Evolutionary conservation across 2,329 filamentous ascomycete genomes (phyloP), one percentile per base, ranked within the genome.

Genomic region (Proliferodiscus dingleyae): DNA sequence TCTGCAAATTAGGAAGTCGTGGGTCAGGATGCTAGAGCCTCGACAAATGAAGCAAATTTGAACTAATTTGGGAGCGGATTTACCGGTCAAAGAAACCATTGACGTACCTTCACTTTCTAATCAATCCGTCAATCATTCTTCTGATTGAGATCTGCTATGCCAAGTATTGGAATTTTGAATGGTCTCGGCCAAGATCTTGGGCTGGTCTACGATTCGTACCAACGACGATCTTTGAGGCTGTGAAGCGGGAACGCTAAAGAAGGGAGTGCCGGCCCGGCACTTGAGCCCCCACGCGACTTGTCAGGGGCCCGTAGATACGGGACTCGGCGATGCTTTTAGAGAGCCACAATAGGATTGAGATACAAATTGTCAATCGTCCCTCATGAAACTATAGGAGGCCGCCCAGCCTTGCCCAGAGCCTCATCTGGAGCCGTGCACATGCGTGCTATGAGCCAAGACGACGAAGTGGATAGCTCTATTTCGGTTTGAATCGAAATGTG

Each of bases 341-440:
- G 26, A 7, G 7, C 13, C 13, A 28, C 26, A 28, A 28, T 28
- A 13, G 26, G 7, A 28, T 7, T 13, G 26, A 28, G 7, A 28
- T 28, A 7, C 26, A 28, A 28, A 28, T 7, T 13, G 26, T 28
- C 26, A 28, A 28, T 28, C 26, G 13, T 13, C 13, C 7, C 26
- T 13, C 26, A 7, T 28, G 26, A 28, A 28, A 34, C 19, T n/a
- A 10, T n/a, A 8, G 19, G 19, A 18, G 4, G n/a, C 46, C 30
- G 42, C 22, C 41, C 29, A 45, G 44, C 34, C 41, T 51, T 37
- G 34, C 37, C 48, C 51, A 46, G 43, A 51, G 48, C 51, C 46
- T 47, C 34, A 42, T 40, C 38, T 49, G 43, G 46, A 40, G 24
- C 26, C 38, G 23, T 36, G 41, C 16, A 19, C 9, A 34, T 32